Evolutionary conservation across 75 land plant species (phyloP).

Genomic region (Pinus tabuliformis): DNA sequence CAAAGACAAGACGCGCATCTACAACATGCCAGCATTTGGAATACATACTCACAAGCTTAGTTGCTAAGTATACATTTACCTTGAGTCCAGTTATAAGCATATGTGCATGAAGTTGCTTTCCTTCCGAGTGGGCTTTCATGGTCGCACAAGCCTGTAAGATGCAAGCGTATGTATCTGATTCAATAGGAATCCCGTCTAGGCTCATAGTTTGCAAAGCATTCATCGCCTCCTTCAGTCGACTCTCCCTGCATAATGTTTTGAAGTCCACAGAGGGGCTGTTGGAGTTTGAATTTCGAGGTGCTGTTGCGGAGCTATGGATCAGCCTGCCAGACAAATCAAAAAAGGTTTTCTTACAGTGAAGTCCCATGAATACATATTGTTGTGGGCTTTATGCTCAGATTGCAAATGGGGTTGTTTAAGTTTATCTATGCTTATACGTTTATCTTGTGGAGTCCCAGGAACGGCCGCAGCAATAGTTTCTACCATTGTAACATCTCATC

Average conservation of each 20-base stretch:
- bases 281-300: too few species aligned
- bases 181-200: not conserved
- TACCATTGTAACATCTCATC: too few species aligned
- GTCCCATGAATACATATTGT: not conserved
- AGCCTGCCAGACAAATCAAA: not conserved
- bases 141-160: not conserved
- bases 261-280: not conserved
- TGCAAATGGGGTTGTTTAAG: too few species aligned
- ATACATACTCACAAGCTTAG: slow-evolving; percentile 31
- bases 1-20: slow-evolving; percentile 20
- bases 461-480: too few species aligned
- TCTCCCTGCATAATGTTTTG: not conserved
- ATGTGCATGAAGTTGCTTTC: slow-evolving; percentile 21
- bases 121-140: slow-evolving; percentile 8
- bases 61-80: slow-evolving; percentile 9
- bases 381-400: too few species aligned
- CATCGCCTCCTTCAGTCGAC: slow-evolving; percentile 6
- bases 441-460: too few species aligned
- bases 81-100: not conserved
- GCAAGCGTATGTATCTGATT: not conserved
- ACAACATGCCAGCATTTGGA: slow-evolving; percentile 9
- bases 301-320: not conserved
- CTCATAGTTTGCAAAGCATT: not conserved
- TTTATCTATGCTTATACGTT: too few species aligned
- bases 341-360: not conserved